Evolutionary conservation across 2,329 filamentous ascomycete genomes (phyloP).

Genomic region (Talaromyces sp.): DNA sequence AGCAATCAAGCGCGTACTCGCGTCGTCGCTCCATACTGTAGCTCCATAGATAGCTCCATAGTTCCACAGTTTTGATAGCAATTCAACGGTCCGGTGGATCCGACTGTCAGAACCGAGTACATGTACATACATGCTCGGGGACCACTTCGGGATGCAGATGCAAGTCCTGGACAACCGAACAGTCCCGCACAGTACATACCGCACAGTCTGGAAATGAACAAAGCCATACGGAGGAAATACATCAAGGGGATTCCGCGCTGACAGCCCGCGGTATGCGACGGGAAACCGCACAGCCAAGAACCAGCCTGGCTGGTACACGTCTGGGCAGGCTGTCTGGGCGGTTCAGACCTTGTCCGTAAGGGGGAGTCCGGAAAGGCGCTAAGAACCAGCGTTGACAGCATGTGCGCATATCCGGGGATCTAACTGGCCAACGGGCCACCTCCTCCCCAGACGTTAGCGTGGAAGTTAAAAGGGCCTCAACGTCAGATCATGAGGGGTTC

Average conservation of each 20-base stretch:
- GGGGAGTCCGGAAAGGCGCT: neutral
- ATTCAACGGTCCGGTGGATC: neutral
- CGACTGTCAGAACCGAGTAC: neutral
- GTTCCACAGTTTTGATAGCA: neutral
- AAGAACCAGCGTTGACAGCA: conserved; percentile 8
- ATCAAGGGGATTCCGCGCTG: neutral
- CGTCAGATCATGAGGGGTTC: conserved; percentile 1
- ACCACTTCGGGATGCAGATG: too few relatives aligned
- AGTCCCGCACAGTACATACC: too few relatives aligned
- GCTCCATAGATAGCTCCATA: neutral
- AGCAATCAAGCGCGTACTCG: too few relatives aligned
- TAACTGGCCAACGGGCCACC: conserved; percentile 15
- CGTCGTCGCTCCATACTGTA: neutral
- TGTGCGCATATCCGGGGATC: conserved; percentile 15
- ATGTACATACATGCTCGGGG: too few relatives aligned
- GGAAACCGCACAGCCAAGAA: neutral
- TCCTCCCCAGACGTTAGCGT: conserved; percentile 17
- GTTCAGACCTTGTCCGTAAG: neutral
- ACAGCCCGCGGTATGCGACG: too few relatives aligned
- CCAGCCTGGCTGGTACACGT: neutral
- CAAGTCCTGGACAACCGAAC: too few relatives aligned
- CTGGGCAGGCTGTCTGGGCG: too few relatives aligned
- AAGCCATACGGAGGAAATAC: too few relatives aligned
- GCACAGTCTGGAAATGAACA: too few relatives aligned
- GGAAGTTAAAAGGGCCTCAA: conserved; percentile 8